Percentiles rank a stretch among this genome's conserved stretches.
Conservation (phyloP, 306 rosid genomes). For the Pyrus communis region DNA sequence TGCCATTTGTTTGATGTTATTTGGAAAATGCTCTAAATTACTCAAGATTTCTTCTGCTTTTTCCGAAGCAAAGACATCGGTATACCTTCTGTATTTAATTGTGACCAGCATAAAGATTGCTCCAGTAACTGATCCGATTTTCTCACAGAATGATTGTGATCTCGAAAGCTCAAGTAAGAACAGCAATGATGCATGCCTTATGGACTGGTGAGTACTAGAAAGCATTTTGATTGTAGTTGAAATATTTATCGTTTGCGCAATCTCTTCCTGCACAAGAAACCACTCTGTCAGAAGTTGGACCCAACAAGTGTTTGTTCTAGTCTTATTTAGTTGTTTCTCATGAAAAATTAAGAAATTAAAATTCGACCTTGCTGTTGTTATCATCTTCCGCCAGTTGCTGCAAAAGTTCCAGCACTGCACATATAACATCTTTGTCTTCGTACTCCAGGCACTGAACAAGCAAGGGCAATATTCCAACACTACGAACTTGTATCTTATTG, state of each 20-base stretch:
- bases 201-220: constrained; percentile 23
- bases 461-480: constrained; percentile 29
- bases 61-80: constrained; percentile 32
- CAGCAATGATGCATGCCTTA: constrained; percentile 29
- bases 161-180: constrained; percentile 39
- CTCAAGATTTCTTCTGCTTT: constrained; percentile 31
- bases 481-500: constrained; percentile 12
- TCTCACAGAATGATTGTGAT: constrained; percentile 23
- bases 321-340: neutral
- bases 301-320: neutral
- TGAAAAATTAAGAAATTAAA: neutral
- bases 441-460: constrained; percentile 23
- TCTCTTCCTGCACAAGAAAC: constrained; percentile 31
- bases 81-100: constrained; percentile 14
- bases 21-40: constrained; percentile 31
- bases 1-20: constrained; percentile 41
- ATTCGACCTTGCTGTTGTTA: constrained; percentile 27
- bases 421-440: constrained; percentile 26
- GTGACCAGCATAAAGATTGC: constrained; percentile 32
- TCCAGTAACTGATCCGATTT: constrained; percentile 34
- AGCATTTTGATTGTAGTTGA: constrained; percentile 19
- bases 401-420: constrained; percentile 24
- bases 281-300: neutral
- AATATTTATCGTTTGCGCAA: constrained; percentile 13
- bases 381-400: constrained; percentile 25